phyloP scores from a whole-genome alignment of 176 grass and related monocot species.

The Cenchrus americanus region DNA sequence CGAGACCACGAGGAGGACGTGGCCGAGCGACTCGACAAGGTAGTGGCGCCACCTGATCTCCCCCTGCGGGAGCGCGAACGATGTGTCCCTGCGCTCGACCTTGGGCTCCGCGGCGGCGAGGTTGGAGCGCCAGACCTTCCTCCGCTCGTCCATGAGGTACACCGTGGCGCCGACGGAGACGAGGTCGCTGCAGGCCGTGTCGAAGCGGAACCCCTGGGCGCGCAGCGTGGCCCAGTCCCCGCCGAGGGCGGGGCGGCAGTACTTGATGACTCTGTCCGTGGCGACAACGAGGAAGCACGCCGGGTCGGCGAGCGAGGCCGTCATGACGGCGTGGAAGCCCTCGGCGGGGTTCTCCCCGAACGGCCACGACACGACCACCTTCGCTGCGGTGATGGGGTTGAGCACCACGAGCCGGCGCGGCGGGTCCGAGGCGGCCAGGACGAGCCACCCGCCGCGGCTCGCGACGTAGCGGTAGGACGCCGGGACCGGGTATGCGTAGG shows the following conservation, averaged over 20 bases:
- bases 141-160: conserved; percentile 41
- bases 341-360: conserved; percentile 22
- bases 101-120: conserved; percentile 40
- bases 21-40: conserved; percentile 44
- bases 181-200: conserved; percentile 45
- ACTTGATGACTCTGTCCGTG: conserved; percentile 45
- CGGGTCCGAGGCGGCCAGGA: conserved; percentile 30
- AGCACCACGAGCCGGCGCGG: conserved; percentile 40
- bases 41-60: conserved; percentile 28
- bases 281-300: conserved; percentile 48
- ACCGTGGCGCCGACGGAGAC: conserved; percentile 37
- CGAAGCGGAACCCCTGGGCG: conserved; percentile 45
- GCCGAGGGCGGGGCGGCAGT: conserved; percentile 34
- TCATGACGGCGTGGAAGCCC: conserved; percentile 42
- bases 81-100: conserved; percentile 40
- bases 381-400: conserved; percentile 37
- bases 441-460: conserved; percentile 51
- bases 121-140: conserved; percentile 51
- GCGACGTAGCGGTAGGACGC: conserved; percentile 36
- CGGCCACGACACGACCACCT: conserved; percentile 30
- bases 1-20: conserved; percentile 52
- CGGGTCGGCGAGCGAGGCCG: conserved; percentile 26
- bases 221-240: conserved; percentile 42
- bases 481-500: conserved; percentile 43
- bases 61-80: conserved; percentile 24